Evolutionary conservation across 805 yeast genomes (phyloP), one percentile per base, ranked within the genome.

Genomic region (Saccharomycopsis synnaedendra): DNA sequence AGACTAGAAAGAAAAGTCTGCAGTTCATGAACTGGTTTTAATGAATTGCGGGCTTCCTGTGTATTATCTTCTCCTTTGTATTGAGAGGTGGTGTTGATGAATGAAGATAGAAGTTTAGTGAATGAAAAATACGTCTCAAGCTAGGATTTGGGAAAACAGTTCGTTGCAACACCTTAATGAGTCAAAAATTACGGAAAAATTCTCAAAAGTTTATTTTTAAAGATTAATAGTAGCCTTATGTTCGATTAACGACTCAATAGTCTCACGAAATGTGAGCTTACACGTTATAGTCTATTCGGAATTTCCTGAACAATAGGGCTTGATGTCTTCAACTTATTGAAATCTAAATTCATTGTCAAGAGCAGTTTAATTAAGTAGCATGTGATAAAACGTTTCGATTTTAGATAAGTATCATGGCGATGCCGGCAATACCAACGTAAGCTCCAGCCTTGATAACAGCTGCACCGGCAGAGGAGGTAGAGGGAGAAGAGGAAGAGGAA

Each of bases 271-370:
- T 19, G 19, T 19, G 2, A 19, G 19, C 19, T 19, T 19, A 19
- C 19, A 19, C 19, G 53, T 50, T 27, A 50, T 36, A n/a, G 44
- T 40, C 29, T 47, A 29, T 32, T 50, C 51, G 19, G 47, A 50
- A 31, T 46, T 42, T 9, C 28, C 30, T 5, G 42, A n/a, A 6
- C 43, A 41, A 32, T 47, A 48, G 38, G 27, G 11, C 5, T 51
- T 50, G 32, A 50, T 47, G 32, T 50, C 47, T 8, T 45, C 47
- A 19, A 47, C 31, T 46, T 50, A 51, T 41, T 44, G 48, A 29
- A 50, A 37, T 48, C 47, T 44, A 7, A 32, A 19, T 38, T 50
- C 47, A 30, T 48, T 51, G 9, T 36, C 10, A 28, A 47, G 35
- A n/a, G 46, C 27, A 29, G 40, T 34, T 3, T 43, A 40, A 7